Evolutionary conservation across 352 stramenopile species (phyloP), one percentile per base, ranked within the genome.

Genomic region (Phytophthora pseudosyringae): DNA sequence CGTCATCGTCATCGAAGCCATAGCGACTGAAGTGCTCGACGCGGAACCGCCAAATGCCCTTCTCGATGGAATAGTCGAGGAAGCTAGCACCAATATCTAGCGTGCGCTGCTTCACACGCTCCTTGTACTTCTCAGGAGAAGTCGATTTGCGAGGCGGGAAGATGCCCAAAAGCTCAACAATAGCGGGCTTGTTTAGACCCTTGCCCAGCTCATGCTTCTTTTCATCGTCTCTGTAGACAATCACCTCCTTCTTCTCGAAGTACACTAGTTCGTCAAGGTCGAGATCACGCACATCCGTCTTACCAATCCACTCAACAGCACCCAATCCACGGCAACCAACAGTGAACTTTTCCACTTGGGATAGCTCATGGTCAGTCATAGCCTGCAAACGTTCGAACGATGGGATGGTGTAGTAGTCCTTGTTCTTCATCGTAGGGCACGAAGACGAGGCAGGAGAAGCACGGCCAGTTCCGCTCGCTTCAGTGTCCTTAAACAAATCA

Each of bases 21-120:
- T 95, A 95, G 32, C 87, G 87, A 64, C 83, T 93, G 40, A 95
- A 95, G 48, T 95, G 87, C 56, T 95, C 86, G 15, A 94, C 87
- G 29, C 86, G 82, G 65, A 95, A 95, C 26, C 85, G 81, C 87
- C 87, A 95, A 57, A 94, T 82, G 46, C 87, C 87, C 28, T 78
- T 88, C 12, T 88, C 78, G 9, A 73, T 68, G 9, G 76, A 79
- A 65, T 95, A 95, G 55, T 94, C 85, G 10, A 95, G 67, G 58
- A 86, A 93, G 5, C 75, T 91, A 29, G 87, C 84, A 29, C 82
- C 83, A 54, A 94, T 94, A 59, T 91, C 82, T 28, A 78, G 64
- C 13, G 87, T 95, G 9, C 87, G 81, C 43, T 83, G 73, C 57
- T 89, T 90, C 44, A 95, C 87, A 48, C 85, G 80, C 41, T 94